A percentile compares a stretch with the other conserved stretches of the same genome.
phyloP scores from a whole-genome alignment of 2,329 filamentous ascomycete genomes.

The Ceratocystis harringtonii region DNA sequence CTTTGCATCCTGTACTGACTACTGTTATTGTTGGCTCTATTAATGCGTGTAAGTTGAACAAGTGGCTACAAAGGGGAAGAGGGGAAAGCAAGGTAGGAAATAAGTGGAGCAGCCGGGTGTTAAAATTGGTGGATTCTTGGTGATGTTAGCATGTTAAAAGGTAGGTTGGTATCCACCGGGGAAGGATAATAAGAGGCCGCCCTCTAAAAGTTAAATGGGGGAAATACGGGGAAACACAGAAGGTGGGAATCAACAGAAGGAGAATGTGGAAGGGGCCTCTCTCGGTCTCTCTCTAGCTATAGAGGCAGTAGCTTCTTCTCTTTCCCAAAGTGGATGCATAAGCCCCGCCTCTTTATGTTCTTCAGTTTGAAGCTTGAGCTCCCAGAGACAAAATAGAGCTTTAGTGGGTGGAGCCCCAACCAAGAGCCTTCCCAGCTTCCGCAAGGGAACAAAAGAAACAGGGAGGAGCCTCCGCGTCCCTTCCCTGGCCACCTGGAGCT shows the following conservation, averaged over 20 bases:
- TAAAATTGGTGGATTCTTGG: neutral
- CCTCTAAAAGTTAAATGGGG: too few species aligned
- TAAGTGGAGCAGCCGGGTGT: neutral
- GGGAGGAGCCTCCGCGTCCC: constrained; percentile 7
- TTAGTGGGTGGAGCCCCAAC: neutral
- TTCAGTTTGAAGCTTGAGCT: too few species aligned
- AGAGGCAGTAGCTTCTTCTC: neutral
- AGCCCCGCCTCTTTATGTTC: neutral
- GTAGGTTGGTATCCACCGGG: neutral
- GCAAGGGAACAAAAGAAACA: neutral
- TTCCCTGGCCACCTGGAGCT: constrained; percentile 3
- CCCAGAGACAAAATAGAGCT: neutral
- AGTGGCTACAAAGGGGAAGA: neutral
- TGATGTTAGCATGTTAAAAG: neutral
- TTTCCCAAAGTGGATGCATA: neutral
- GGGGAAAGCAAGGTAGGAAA: neutral
- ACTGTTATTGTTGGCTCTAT: neutral
- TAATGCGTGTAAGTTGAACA: neutral
- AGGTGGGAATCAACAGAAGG: neutral
- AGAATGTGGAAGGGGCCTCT: neutral
- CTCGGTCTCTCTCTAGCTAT: neutral
- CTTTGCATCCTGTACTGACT: too few species aligned
- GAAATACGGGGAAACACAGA: too few species aligned
- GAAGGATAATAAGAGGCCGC: neutral
- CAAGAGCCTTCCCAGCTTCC: neutral